A percentile compares a stretch with the other conserved stretches of the same genome.
These are phyloP conservation scores for Suillus placidus DNA, from an alignment of 768 basidiomycete species.

Conservation along the genomic window DNA sequence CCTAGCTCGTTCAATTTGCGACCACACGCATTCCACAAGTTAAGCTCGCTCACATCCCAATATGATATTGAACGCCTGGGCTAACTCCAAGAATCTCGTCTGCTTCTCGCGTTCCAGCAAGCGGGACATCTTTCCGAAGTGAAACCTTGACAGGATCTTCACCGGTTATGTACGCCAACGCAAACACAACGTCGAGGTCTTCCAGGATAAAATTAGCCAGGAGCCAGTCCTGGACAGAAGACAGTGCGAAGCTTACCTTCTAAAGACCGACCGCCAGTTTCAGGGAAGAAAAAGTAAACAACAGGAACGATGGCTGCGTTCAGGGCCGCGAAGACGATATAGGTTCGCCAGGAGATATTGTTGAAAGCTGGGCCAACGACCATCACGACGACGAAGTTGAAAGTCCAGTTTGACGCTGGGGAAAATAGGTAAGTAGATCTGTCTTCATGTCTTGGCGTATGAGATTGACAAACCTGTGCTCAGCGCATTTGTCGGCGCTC, in stretches of 20 bases:
- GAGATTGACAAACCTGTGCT: conserved; percentile 22
- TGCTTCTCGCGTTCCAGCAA: conserved; percentile 37
- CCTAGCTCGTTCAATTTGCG: background rate
- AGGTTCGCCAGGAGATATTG: conserved; percentile 17
- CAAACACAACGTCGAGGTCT: conserved; percentile 41
- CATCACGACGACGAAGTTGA: conserved; percentile 20
- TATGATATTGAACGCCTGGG: background rate
- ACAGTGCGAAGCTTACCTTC: conserved; percentile 8
- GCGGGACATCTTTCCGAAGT: conserved; percentile 36
- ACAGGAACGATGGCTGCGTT: conserved; percentile 13
- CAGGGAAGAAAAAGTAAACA: conserved; percentile 17
- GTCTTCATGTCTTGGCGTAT: background rate
- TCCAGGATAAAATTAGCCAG: background rate
- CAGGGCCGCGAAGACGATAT: conserved; percentile 14
- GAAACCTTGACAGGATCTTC: conserved; percentile 38
- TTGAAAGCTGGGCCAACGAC: conserved; percentile 17
- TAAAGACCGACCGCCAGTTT: conserved; percentile 15
- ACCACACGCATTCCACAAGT: background rate
- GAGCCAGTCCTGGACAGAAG: background rate
- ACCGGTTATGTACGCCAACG: conserved; percentile 36
- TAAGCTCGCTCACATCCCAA: background rate
- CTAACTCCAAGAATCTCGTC: conserved; percentile 36
- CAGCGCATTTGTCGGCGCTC: conserved; percentile 35
- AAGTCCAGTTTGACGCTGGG: conserved; percentile 18
- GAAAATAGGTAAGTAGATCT: background rate